These are phyloP conservation scores for Tolypocladium pustulatum DNA, from an alignment of 2,329 filamentous ascomycete genomes.

Conservation along the genomic window DNA sequence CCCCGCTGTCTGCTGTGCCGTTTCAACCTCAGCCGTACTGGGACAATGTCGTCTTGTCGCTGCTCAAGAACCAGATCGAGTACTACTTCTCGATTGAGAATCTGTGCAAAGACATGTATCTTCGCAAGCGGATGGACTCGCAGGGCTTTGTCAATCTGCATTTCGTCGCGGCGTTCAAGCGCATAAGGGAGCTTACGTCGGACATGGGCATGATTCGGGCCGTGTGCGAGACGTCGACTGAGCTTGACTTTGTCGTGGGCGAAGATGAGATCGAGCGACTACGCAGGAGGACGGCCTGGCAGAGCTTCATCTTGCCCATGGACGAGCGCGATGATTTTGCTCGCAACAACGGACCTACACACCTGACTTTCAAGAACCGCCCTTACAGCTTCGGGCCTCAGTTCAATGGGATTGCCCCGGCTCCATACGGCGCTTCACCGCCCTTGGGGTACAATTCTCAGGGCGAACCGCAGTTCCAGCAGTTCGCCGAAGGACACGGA, in stretches of 20 bases:
- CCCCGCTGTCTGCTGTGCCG: constrained; percentile 25
- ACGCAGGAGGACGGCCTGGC: constrained; percentile 65
- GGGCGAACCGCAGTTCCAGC: constrained; percentile 16
- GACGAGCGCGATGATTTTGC: constrained; percentile 63
- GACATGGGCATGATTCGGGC: constrained; percentile 64
- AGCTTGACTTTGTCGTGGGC: constrained; percentile 64
- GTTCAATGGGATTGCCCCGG: constrained; percentile 19
- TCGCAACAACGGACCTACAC: constrained; percentile 57
- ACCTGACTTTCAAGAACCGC: constrained; percentile 24
- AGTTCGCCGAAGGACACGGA: constrained; percentile 26
- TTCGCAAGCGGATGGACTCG: constrained; percentile 87
- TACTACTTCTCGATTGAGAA: constrained; percentile 98
- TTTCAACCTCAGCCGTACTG: constrained; percentile 35
- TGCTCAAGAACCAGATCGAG: constrained; percentile 51
- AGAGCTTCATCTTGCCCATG: constrained; percentile 65
- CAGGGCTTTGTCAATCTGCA: constrained; percentile 80
- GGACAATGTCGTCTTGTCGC: constrained; percentile 35
- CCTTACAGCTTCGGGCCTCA: constrained; percentile 16
- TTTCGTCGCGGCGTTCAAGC: constrained; percentile 77
- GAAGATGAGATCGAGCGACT: constrained; percentile 72
- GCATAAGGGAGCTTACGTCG: constrained; percentile 39
- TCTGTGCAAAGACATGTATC: constrained; percentile 81
- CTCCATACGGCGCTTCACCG: constrained; percentile 18
- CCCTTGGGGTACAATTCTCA: constrained; percentile 17
- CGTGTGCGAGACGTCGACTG: constrained; percentile 61